Base-by-base conservation (phyloP, 2,329 filamentous ascomycete genomes). In the Paracorniculantispora psalliotae region DNA sequence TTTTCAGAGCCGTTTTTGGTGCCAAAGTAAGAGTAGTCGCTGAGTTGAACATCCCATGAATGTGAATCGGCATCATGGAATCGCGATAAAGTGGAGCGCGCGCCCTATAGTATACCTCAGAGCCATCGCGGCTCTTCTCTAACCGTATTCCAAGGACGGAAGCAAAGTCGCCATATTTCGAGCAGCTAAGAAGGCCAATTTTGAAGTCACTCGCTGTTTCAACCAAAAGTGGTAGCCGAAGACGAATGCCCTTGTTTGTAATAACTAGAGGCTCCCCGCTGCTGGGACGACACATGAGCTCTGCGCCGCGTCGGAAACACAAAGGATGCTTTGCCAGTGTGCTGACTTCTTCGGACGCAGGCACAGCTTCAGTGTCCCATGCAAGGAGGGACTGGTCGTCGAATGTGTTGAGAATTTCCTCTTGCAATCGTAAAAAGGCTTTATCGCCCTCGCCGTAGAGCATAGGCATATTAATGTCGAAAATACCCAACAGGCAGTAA, bases 391-490 rank as follows among this genome's bases (percentile, higher is more conserved):
- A 59, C 13, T 50, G 33, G 39, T 62, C 60, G 28, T 62, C 57
- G 1, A 23, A 50, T 15, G 48, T 35, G 6, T 51, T 54, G 6
- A 61, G 35, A 21, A 64, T 63, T 28, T 63, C 59, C 48, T 64
- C 63, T 30, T 64, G 63, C 39, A 64, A 37, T 19, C 61, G 46
- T 19, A 60, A 12, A 46, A 64, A 64, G 0, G 62, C 62, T 6
- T 53, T 56, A 7, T 50, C 23, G 2, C 62, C 62, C 35, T 70
- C 68, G 19, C 67, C 67, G 30, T 69, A 70, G 1, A 69, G 57
- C 15, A 70, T 56, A 1, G 68, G 64, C 63, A 71, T 69, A n/a
- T 65, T 66, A 0, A 71, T 59, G 25, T 61, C 62, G 15, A 70
- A 68, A 7, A 70, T 51, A 0, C 68, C 68, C 4, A 70, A 48